These are phyloP conservation scores for Suillus luteus DNA, from an alignment of 768 basidiomycete genomes.

Conservation along the genomic window DNA sequence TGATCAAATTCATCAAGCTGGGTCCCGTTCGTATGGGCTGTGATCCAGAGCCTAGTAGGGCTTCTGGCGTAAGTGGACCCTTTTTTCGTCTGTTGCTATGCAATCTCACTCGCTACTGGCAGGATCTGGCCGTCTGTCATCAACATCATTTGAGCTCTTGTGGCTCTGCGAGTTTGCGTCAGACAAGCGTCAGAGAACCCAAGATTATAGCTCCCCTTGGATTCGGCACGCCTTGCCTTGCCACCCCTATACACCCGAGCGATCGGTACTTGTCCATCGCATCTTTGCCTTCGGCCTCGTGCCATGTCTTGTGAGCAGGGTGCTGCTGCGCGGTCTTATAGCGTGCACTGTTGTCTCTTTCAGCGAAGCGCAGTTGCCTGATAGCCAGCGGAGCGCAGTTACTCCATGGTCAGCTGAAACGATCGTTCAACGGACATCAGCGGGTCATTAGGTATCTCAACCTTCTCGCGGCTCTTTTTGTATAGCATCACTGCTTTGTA, in stretches of 20 bases:
- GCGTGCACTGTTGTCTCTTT: neutral
- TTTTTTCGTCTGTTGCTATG: neutral
- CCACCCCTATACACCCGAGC: neutral
- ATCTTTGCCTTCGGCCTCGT: constrained; percentile 3
- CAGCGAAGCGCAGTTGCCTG: neutral
- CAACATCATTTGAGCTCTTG: constrained; percentile 36
- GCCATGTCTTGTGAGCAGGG: neutral
- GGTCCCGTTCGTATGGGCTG: constrained; percentile 45
- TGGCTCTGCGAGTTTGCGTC: neutral
- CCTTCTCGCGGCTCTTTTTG: neutral
- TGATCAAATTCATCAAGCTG: constrained; percentile 30
- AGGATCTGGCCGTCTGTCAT: constrained; percentile 48
- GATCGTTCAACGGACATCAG: neutral
- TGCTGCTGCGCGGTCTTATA: neutral
- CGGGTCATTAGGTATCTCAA: neutral
- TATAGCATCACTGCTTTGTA: neutral
- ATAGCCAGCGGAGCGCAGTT: neutral
- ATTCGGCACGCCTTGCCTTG: constrained; percentile 5
- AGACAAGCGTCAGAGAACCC: neutral
- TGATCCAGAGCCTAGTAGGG: constrained; percentile 42
- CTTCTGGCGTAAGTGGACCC: constrained; percentile 39
- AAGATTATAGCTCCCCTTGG: neutral
- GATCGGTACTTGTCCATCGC: neutral
- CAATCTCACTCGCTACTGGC: constrained; percentile 8
- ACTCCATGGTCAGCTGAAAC: neutral